Evolutionary conservation across 352 stramenopile species (phyloP), one percentile per base, ranked within the genome.

Genomic region (Globisporangium okanoganense): DNA sequence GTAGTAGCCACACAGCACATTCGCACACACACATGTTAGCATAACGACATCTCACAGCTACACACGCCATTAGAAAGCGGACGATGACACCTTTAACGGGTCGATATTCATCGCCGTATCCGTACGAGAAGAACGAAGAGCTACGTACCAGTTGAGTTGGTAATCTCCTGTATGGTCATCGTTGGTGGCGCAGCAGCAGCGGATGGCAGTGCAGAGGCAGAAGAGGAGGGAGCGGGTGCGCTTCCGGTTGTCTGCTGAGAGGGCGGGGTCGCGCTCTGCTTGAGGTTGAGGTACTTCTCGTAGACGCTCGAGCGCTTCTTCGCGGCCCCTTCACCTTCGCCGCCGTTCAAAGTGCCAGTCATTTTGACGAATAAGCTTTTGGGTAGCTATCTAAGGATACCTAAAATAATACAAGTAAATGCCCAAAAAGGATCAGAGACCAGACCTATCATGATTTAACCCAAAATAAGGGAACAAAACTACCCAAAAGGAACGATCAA

Each of bases 281-380:
- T 85, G 20, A 79, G 67, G 50, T 85, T 85, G 38, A 83, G 66
- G 44, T 82, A 85, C 60, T 72, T 51, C 51, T 85, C 76, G 55
- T 83, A 83, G 35, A 83, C 63, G 41, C 57, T 44, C 31, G 60
- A 61, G 60, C 60, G 60, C 60, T 61, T 66, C 40, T 61, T 61
- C 27, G 53, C 40, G 22, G 13, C 52, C 25, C 27, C 18, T 3
- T 33, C 29, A 6, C 6, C 29, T 6, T 33, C 3, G 40, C 40
- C 38, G 38, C 27, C 27, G 35, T 31, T 51, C 40, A 54, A 66
- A 47, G 13, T 41, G 52, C 59, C 59, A 60, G 31, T 65, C 59
- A 65, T 65, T 56, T 63, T 45, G 43, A 49, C 16, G 18, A 25
- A 27, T 49, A 16, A 44, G 29, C 29, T 33, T 33, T 33, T 33